Evolutionary conservation across 1,284 basidiomycete genomes (phyloP).

Genomic region (Neolentinus lepideus): DNA sequence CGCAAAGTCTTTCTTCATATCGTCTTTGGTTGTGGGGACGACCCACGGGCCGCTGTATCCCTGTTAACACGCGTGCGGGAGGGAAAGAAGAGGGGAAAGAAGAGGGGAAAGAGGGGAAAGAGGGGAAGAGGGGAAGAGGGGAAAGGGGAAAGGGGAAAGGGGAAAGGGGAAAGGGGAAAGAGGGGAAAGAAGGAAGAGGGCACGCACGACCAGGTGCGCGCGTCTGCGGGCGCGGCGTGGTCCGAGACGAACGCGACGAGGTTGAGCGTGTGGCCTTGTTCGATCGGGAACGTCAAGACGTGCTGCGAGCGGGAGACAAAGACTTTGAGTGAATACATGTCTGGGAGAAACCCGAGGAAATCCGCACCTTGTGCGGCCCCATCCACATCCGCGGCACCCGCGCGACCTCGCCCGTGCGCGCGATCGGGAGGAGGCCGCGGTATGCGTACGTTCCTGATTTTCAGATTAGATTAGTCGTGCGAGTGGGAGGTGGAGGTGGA

Average conservation of each 20-base stretch:
- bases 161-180: not conserved
- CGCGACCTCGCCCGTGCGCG: not conserved
- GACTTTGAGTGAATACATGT: not conserved
- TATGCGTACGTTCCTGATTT: conserved; percentile 2
- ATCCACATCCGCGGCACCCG: conserved; percentile 1
- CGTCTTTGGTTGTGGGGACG: conserved; percentile 30
- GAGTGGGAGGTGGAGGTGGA: no score
- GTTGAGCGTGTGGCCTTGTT: conserved; percentile 38
- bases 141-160: not conserved
- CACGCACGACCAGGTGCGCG: not conserved
- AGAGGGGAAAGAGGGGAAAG: not conserved
- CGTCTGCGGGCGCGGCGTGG: conserved; percentile 13
- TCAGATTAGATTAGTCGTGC: not conserved
- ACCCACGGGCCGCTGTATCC: conserved; percentile 35
- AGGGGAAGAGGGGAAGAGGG: not conserved
- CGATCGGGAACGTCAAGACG: conserved; percentile 50
- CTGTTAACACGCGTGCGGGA: no score
- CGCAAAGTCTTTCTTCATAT: conserved; percentile 36
- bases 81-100: not conserved
- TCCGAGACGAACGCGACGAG: conserved; percentile 44
- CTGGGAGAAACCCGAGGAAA: no score
- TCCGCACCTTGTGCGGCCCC: conserved; percentile 27
- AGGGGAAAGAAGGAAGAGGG: not conserved
- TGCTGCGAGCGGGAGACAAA: conserved; percentile 36
- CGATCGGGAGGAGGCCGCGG: conserved; percentile 1